phyloP scores from a whole-genome alignment of 768 basidiomycete species.

The Gymnopilus junonius region DNA sequence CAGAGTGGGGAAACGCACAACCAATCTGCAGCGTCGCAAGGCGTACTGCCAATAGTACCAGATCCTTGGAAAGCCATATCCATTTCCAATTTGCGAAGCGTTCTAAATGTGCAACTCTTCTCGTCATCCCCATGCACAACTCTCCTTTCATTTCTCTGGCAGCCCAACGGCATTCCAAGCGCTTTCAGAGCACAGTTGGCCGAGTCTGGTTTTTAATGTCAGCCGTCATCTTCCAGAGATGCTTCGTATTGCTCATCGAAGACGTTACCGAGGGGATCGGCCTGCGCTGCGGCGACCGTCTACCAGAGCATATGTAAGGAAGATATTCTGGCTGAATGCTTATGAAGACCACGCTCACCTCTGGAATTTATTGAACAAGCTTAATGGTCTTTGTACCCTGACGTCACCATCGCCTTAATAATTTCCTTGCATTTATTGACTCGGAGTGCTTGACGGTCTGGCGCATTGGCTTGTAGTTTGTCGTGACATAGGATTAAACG shows the following conservation, averaged over 20 bases:
- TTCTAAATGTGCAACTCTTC: background rate
- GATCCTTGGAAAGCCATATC: background rate
- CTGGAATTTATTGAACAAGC: background rate
- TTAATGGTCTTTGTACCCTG: background rate
- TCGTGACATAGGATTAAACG: too few species aligned
- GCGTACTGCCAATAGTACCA: background rate
- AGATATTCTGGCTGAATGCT: background rate
- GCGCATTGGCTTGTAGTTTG: too few species aligned
- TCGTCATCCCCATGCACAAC: background rate
- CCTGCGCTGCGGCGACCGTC: background rate
- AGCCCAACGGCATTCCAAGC: background rate
- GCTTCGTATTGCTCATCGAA: background rate
- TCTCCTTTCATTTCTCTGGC: background rate
- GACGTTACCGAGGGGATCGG: background rate
- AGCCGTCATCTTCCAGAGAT: background rate
- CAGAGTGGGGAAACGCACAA: background rate
- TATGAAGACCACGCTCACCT: background rate
- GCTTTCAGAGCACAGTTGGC: background rate
- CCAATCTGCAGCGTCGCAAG: background rate
- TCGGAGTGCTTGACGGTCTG: background rate
- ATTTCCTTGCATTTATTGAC: background rate
- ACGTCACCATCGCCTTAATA: background rate
- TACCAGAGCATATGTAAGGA: background rate
- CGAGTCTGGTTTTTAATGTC: background rate
- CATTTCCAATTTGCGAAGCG: background rate